These are phyloP conservation scores for Candida smagusa DNA, from an alignment of 1,139 yeast species.

Conservation along the genomic window DNA sequence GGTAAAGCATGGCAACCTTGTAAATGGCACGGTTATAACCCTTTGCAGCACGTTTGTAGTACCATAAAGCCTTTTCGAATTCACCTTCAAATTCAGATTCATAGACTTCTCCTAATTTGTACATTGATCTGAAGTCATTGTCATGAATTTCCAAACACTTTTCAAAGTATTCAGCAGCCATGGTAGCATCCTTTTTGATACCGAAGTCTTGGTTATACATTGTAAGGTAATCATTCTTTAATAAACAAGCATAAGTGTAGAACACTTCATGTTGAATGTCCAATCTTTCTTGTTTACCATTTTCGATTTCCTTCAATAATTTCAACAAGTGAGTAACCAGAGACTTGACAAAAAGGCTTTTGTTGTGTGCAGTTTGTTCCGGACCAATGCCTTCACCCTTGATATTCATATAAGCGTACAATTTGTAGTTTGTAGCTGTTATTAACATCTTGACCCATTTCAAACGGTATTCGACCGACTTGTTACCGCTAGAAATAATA, in stretches of 20 bases:
- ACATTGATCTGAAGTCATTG: conserved; percentile 33
- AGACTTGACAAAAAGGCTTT: conserved; percentile 38
- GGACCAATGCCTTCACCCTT: conserved; percentile 40
- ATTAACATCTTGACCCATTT: conserved; percentile 47
- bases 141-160: conserved; percentile 33
- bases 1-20: conserved; percentile 38
- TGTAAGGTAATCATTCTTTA: conserved; percentile 33
- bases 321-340: conserved; percentile 39
- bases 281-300: conserved; percentile 21
- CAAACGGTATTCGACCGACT: conserved; percentile 40
- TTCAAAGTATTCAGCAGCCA: conserved; percentile 32
- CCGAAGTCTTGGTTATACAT: conserved; percentile 39
- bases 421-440: conserved; percentile 37
- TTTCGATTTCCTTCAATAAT: conserved; percentile 34
- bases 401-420: conserved; percentile 42
- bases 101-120: conserved; percentile 40
- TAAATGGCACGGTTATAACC: conserved; percentile 46
- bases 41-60: conserved; percentile 40
- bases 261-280: conserved; percentile 25
- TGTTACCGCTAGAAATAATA: conserved; percentile 43
- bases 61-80: conserved; percentile 32
- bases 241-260: conserved; percentile 39
- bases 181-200: conserved; percentile 27
- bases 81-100: conserved; percentile 32
- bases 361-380: conserved; percentile 31